Conservation (phyloP, 2,329 filamentous ascomycete genomes). For the Pyricularia pennisetigena region DNA sequence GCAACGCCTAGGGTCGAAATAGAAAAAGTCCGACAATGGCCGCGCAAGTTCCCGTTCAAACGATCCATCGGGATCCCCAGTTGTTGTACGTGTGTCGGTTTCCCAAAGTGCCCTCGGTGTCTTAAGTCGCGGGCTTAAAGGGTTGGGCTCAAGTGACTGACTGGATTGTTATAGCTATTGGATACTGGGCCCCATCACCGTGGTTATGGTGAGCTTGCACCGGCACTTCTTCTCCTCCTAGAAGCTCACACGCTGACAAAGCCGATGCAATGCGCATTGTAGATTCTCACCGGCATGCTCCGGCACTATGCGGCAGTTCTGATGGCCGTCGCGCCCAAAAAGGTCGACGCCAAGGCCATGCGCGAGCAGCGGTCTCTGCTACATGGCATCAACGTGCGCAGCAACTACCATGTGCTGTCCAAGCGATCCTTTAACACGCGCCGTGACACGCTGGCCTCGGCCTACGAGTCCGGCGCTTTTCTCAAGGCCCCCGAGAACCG, state of each 20-base stretch:
- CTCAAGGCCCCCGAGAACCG: constrained; percentile 80
- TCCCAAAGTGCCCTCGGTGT: background rate
- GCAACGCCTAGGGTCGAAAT: background rate
- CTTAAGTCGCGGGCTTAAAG: too few relatives aligned
- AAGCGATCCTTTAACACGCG: constrained; percentile 67
- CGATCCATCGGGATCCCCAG: constrained; percentile 96
- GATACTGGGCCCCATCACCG: constrained; percentile 94
- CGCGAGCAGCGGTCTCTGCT: constrained; percentile 81
- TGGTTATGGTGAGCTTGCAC: constrained; percentile 70
- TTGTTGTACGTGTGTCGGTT: constrained; percentile 61
- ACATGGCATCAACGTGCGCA: constrained; percentile 75
- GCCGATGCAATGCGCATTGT: background rate
- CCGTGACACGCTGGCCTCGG: constrained; percentile 69
- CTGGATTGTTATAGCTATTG: constrained; percentile 63
- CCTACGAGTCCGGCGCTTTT: constrained; percentile 78
- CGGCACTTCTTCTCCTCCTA: background rate
- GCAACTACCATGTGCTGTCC: constrained; percentile 72
- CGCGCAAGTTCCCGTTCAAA: constrained; percentile 69
- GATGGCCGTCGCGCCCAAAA: constrained; percentile 77
- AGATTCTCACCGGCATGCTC: constrained; percentile 88
- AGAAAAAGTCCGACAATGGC: constrained; percentile 49
- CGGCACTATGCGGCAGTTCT: constrained; percentile 95
- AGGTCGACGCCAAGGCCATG: constrained; percentile 61
- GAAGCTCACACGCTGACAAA: constrained; percentile 7
- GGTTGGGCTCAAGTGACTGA: background rate